These are phyloP conservation scores for Fraxinus excelsior DNA, from an alignment of 257 asterid species.

Conservation along the genomic window DNA sequence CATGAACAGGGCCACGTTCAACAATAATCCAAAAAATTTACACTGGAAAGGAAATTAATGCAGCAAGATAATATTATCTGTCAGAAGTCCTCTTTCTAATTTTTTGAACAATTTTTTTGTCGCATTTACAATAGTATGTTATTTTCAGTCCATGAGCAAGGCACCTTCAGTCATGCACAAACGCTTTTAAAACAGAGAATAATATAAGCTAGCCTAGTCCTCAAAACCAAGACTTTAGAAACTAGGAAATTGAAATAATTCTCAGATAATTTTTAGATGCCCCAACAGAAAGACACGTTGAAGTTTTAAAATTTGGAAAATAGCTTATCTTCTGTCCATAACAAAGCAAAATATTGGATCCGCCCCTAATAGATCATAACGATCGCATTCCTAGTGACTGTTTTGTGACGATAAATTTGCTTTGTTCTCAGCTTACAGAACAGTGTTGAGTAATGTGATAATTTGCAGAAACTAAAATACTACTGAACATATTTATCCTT, in stretches of 20 bases:
- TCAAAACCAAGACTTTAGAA: not conserved
- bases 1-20: too few relatives aligned
- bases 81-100: not conserved
- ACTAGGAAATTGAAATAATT: not conserved
- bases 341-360: conserved; percentile 3
- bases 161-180: not conserved
- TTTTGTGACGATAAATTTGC: not conserved
- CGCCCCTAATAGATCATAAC: not conserved
- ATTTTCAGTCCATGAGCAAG: not conserved
- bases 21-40: not conserved
- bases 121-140: not conserved
- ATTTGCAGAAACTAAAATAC: not conserved
- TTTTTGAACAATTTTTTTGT: not conserved
- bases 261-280: not conserved
- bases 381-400: not conserved
- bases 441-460: not conserved
- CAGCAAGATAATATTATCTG: not conserved
- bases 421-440: not conserved
- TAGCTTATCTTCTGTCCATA: not conserved
- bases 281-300: not conserved
- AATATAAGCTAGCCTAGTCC: not conserved
- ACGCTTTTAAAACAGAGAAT: not conserved
- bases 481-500: not conserved
- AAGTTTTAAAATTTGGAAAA: not conserved
- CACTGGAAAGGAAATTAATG: not conserved